Conservation (phyloP, 169 alveolate species). For the Plasmodium gaboni region DNA sequence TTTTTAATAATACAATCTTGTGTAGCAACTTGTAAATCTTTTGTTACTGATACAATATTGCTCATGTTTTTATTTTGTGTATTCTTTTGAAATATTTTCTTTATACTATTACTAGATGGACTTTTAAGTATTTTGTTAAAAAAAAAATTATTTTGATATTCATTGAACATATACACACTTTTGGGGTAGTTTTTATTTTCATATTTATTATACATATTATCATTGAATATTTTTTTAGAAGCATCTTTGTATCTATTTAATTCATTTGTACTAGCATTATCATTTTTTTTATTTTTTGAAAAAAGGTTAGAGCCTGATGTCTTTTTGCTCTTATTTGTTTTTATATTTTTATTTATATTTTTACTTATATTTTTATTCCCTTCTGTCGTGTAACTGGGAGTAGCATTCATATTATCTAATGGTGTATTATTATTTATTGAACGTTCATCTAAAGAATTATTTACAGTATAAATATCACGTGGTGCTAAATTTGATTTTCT, state of each 20-base stretch:
- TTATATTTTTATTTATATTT: not conserved
- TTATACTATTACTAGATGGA: conserved; percentile 1
- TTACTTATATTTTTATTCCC: no score
- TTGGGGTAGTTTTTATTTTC: not conserved
- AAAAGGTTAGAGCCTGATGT: not conserved
- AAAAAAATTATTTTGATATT: conserved; percentile 35
- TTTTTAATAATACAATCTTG: conserved; percentile 19
- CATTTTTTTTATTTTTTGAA: conserved; percentile 11
- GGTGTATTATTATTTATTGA: no score
- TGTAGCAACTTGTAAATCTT: conserved; percentile 17
- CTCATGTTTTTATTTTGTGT: not conserved
- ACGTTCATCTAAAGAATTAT: not conserved
- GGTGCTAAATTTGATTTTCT: not conserved
- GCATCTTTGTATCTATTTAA: not conserved
- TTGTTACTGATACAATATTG: conserved; percentile 13
- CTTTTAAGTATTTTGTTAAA: not conserved
- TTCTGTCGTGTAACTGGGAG: no score
- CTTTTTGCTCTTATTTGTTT: not conserved
- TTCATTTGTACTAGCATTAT: not conserved
- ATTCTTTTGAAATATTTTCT: conserved; percentile 5
- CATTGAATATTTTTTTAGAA: not conserved
- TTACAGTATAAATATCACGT: not conserved
- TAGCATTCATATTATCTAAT: no score
- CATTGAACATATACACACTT: not conserved
- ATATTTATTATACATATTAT: not conserved